Conservation (phyloP, 2,329 filamentous ascomycete species). For the Orbilia ellipsospora region DNA sequence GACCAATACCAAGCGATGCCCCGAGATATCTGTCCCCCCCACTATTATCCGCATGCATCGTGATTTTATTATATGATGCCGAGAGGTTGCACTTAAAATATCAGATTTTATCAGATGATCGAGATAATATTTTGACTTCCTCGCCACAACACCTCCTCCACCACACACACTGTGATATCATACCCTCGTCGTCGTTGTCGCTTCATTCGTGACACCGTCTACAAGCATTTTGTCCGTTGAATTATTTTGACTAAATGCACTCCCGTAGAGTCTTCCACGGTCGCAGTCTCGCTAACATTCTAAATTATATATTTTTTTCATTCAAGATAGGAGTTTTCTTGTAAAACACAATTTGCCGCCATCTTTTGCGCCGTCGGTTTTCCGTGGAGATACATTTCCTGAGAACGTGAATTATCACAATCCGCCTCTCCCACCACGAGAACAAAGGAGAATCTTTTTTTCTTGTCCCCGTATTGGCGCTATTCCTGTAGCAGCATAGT, state of each 20-base stretch:
- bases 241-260: not conserved
- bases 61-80: too few species aligned
- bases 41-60: too few species aligned
- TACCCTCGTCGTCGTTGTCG: not conserved
- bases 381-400: constrained; percentile 15
- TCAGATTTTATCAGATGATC: constrained; percentile 27
- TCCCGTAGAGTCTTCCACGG: not conserved
- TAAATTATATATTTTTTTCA: constrained; percentile 1
- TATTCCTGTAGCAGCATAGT: constrained; percentile 37
- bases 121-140: constrained; percentile 22
- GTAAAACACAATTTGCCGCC: too few species aligned
- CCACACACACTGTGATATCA: constrained; percentile 5
- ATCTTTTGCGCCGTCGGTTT: not conserved
- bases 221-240: not conserved
- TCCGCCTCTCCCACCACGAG: not conserved
- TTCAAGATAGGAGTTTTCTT: not conserved
- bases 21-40: not conserved
- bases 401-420: not conserved
- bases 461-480: constrained; percentile 17
- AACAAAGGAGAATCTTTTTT: constrained; percentile 6
- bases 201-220: not conserved
- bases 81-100: not conserved
- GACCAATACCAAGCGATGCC: not conserved
- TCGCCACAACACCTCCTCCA: constrained; percentile 14
- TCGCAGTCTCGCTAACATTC: not conserved